These are phyloP conservation scores for Casuarina equisetifolia DNA, from an alignment of 306 rosid genomes.

Conservation along the genomic window DNA sequence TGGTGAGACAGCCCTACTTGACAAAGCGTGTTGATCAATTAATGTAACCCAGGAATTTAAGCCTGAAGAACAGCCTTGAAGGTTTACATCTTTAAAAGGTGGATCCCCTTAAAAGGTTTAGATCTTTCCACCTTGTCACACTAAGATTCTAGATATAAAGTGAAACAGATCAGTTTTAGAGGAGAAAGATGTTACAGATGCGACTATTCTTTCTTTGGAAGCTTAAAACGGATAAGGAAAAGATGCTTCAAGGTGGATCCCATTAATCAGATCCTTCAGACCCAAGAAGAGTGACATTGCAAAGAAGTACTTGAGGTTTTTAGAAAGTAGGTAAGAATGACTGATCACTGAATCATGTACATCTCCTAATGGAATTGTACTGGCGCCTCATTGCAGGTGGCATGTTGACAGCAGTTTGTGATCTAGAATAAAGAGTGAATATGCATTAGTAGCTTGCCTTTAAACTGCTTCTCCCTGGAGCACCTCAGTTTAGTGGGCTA, in stretches of 20 bases:
- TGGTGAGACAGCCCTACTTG: neutral
- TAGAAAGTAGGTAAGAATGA: neutral
- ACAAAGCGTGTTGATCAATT: neutral
- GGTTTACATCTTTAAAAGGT: neutral
- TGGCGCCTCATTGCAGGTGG: neutral
- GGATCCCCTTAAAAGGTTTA: neutral
- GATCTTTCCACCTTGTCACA: neutral
- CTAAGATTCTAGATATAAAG: neutral
- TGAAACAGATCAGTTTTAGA: neutral
- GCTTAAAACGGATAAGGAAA: no score
- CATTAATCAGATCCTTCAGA: neutral
- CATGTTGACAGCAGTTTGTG: neutral
- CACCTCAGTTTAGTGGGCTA: neutral
- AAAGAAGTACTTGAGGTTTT: neutral
- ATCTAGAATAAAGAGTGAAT: neutral
- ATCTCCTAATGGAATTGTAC: neutral
- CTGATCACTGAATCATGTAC: slow-evolving; percentile 1
- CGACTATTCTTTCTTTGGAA: neutral
- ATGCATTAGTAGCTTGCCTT: neutral
- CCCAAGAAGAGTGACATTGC: neutral
- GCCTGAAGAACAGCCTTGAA: neutral
- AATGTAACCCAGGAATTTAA: neutral
- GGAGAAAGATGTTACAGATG: neutral
- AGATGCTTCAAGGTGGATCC: neutral
- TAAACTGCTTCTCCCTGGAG: neutral